Evolutionary conservation across 1,139 yeast species (phyloP).

Genomic region (Debaryomycetaceae sp.): DNA sequence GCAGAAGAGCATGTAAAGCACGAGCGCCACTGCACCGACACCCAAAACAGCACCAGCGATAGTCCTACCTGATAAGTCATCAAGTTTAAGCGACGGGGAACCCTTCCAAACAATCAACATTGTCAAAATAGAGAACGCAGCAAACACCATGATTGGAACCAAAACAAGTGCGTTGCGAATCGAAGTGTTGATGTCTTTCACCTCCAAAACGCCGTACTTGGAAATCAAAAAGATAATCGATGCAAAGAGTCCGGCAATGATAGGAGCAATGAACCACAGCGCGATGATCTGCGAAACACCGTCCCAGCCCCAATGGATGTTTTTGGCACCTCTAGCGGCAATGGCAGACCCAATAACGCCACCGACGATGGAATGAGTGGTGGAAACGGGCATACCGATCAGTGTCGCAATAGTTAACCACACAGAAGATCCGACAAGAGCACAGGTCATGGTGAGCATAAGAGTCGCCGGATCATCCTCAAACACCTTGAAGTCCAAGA

Average conservation of each 20-base stretch:
- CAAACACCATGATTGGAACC: constrained; percentile 59
- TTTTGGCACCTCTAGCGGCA: constrained; percentile 59
- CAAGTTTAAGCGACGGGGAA: constrained; percentile 59
- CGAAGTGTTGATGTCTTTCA: constrained; percentile 40
- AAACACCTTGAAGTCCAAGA: constrained; percentile 50
- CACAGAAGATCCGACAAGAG: constrained; percentile 67
- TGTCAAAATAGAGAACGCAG: constrained; percentile 60
- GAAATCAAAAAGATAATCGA: constrained; percentile 54
- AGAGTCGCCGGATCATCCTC: constrained; percentile 59
- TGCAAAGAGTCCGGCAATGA: constrained; percentile 62
- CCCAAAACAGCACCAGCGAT: constrained; percentile 57
- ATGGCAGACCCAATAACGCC: constrained; percentile 73
- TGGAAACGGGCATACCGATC: constrained; percentile 72
- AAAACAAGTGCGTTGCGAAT: constrained; percentile 51
- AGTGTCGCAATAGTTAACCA: constrained; percentile 69
- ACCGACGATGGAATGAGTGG: constrained; percentile 78
- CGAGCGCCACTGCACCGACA: constrained; percentile 54
- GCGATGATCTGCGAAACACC: constrained; percentile 74
- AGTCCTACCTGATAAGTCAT: constrained; percentile 46
- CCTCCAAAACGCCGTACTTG: constrained; percentile 58
- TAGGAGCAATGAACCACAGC: constrained; percentile 81
- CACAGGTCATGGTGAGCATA: constrained; percentile 74
- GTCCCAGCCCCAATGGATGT: constrained; percentile 70
- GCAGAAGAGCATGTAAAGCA: constrained; percentile 50
- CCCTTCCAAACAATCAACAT: constrained; percentile 67